Evolutionary conservation across 1,284 basidiomycete genomes (phyloP), one percentile per base, ranked within the genome.

Genomic region (Kwoniella shivajii): DNA sequence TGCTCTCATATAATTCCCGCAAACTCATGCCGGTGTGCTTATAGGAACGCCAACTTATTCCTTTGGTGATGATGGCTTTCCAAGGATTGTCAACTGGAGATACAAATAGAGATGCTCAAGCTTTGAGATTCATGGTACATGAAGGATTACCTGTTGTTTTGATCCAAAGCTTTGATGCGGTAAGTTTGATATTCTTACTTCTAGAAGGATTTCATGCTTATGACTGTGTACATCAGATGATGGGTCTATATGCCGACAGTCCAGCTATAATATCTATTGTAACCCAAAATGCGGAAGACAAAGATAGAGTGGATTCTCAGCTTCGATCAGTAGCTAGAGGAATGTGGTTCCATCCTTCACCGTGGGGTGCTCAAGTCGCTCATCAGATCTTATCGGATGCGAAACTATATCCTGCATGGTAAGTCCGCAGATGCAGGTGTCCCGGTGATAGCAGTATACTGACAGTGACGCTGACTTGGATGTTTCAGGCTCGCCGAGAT

Each of bases 401-500:
- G 18, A 71, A 68, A 43, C 61, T 76, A 16, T 66, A 69, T 45
- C 67, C 69, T 84, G 92, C 53, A 76, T 99, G 78, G 94, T 90
- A 62, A 73, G 83, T 79, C 22, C n/a, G 10, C n/a, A 10, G n/a
- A 6, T 38, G 9, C 13, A 10, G n/a, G n/a, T n/a, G n/a, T 38
- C 37, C 22, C 16, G 14, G 33, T 26, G n/a, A 7, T 7, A 18
- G 10, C 6, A 5, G 16, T 33, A n/a, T 26, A 54, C 11, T 6
- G 34, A 24, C 16, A 13, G 27, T 50, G 10, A 31, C 20, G 10
- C 16, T 48, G 18, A 22, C 22, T 48, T 37, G 36, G 4, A 27
- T 38, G 30, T 45, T 33, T 7, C 33, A 97, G 94, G 95, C 87
- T 92, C 74, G 78, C 79, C 54, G 94, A 99, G 76, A 90, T 99